phyloP scores from a whole-genome alignment of 352 stramenopile species.

The Phytophthora uliginosa region DNA sequence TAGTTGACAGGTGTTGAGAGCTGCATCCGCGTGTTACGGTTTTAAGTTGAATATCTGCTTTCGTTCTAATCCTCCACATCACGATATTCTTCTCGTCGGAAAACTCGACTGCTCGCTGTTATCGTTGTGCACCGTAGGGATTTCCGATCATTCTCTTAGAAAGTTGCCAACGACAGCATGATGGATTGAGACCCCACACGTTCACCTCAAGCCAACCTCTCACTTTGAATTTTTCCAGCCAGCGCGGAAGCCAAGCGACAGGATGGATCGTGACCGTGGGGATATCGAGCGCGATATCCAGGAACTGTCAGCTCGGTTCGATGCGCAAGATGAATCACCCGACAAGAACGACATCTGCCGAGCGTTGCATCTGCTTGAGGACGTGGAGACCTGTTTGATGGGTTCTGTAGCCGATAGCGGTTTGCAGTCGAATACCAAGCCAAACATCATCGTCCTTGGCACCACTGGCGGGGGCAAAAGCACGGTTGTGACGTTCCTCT shows the following conservation, averaged over 20 bases:
- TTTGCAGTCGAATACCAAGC: not conserved
- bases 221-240: not conserved
- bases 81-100: too few relatives aligned
- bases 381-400: constrained; percentile 21
- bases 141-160: not conserved
- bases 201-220: not conserved
- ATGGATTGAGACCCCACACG: not conserved
- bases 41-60: too few relatives aligned
- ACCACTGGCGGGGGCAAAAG: constrained; percentile 26
- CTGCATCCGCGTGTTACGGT: too few relatives aligned
- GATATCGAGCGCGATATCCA: not conserved
- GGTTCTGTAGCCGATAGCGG: not conserved
- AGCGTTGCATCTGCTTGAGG: constrained; percentile 3
- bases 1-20: too few relatives aligned
- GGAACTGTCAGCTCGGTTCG: not conserved
- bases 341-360: constrained; percentile 11
- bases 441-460: constrained; percentile 22
- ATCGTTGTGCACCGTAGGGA: not conserved
- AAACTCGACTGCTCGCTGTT: too few relatives aligned
- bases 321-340: too few relatives aligned
- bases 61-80: too few relatives aligned
- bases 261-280: not conserved
- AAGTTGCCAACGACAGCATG: not conserved
- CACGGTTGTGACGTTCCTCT: constrained; percentile 28
- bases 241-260: not conserved